These are phyloP conservation scores for Syzygium grande DNA, from an alignment of 345 rosid species.

Conservation along the genomic window DNA sequence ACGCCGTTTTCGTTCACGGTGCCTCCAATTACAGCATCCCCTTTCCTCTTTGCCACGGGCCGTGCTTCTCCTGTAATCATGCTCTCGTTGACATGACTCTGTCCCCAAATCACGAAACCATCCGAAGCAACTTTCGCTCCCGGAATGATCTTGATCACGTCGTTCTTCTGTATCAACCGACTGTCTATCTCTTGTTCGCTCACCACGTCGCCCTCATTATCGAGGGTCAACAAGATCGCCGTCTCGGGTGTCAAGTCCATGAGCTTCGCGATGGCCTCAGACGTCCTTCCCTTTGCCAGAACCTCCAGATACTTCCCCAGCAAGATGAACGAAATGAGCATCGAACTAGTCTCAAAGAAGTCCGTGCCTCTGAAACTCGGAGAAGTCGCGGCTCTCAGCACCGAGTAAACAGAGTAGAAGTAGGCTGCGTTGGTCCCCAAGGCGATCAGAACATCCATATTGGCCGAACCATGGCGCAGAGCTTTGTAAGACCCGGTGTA, in stretches of 20 bases:
- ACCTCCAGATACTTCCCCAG: slow-evolving; percentile 90
- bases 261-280: slow-evolving; percentile 91
- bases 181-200: slow-evolving; percentile 79
- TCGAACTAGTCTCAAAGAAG: slow-evolving; percentile 93
- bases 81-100: slow-evolving; percentile 49
- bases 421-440: slow-evolving; percentile 92
- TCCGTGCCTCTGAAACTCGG: slow-evolving; percentile 54
- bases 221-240: slow-evolving; percentile 54
- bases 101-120: slow-evolving; percentile 43
- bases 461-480: slow-evolving; percentile 71
- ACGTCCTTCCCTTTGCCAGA: slow-evolving; percentile 84
- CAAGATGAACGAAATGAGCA: slow-evolving; percentile 87
- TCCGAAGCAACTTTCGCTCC: slow-evolving; percentile 44
- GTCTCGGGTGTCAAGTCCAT: slow-evolving; percentile 78
- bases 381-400: slow-evolving; percentile 69
- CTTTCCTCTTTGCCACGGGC: slow-evolving; percentile 34
- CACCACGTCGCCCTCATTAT: slow-evolving; percentile 50
- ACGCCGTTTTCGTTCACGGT: slow-evolving; percentile 88
- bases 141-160: slow-evolving; percentile 55
- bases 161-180: slow-evolving; percentile 72
- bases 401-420: slow-evolving; percentile 75
- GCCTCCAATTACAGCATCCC: slow-evolving; percentile 85
- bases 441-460: slow-evolving; percentile 93
- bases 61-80: slow-evolving; percentile 48
- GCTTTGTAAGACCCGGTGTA: slow-evolving; percentile 76